Conservation (phyloP, 495 filamentous ascomycete genomes). For the Tuber borchii region DNA sequence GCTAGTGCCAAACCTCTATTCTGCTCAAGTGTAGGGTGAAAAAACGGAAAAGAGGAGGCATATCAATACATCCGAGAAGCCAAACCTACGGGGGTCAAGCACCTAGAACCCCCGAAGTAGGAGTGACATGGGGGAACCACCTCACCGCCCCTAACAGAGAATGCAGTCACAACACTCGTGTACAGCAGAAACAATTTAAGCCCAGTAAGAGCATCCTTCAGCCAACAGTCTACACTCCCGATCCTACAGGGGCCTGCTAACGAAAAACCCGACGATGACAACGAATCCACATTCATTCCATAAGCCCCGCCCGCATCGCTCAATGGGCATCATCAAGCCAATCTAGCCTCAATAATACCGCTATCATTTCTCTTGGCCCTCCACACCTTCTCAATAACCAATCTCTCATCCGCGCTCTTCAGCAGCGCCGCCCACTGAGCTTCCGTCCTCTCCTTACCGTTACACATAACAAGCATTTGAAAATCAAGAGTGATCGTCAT, state of each 20-base stretch:
- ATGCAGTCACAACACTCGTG: too few relatives aligned
- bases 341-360: not conserved
- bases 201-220: too few relatives aligned
- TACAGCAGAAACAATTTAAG: too few relatives aligned
- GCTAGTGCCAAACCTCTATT: too few relatives aligned
- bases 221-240: too few relatives aligned
- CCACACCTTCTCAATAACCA: conserved; percentile 14
- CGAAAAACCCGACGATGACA: too few relatives aligned
- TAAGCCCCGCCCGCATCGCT: not conserved
- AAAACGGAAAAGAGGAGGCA: too few relatives aligned
- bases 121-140: too few relatives aligned
- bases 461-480: conserved; percentile 10
- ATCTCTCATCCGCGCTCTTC: conserved; percentile 14
- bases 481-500: not conserved
- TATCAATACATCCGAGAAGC: not conserved
- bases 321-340: not conserved
- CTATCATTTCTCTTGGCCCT: not conserved
- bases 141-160: too few relatives aligned
- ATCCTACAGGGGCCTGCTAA: too few relatives aligned
- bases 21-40: too few relatives aligned
- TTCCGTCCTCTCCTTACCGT: conserved; percentile 8
- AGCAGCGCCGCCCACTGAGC: conserved; percentile 3
- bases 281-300: not conserved
- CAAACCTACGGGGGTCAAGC: not conserved
- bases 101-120: too few relatives aligned